Evolutionary conservation across 768 basidiomycete genomes (phyloP).

Genomic region (Multifurca ochricompacta): DNA sequence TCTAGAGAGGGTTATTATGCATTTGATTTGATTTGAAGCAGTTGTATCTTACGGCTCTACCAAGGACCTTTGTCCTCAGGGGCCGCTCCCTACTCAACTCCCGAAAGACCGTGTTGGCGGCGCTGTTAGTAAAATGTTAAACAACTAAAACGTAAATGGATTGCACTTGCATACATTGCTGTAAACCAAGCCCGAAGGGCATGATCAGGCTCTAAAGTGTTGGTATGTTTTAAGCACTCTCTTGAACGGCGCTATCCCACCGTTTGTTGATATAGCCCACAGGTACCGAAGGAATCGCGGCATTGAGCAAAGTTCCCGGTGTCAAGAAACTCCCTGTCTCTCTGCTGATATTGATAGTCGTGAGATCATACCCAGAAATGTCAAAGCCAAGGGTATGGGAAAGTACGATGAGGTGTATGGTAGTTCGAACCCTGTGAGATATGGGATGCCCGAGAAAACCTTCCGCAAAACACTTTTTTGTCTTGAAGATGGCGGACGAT

Average conservation of each 20-base stretch:
- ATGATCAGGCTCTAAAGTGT: neutral
- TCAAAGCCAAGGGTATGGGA: neutral
- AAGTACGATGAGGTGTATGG: neutral
- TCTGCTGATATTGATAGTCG: neutral
- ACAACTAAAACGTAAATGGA: neutral
- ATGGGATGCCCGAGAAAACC: conserved; percentile 5
- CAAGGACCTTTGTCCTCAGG: neutral
- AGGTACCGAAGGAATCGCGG: neutral
- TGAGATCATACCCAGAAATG: conserved; percentile 8
- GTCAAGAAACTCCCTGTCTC: neutral
- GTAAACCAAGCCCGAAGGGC: conserved; percentile 16
- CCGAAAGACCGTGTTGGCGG: neutral
- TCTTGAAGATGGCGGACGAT: neutral
- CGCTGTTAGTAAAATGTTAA: neutral
- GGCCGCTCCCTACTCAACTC: neutral
- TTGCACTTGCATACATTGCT: conserved; percentile 1
- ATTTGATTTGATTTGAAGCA: neutral
- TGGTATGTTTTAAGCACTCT: neutral
- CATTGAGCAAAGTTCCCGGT: neutral
- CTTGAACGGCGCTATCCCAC: conserved; percentile 1
- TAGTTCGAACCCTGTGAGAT: conserved; percentile 14
- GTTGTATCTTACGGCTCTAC: neutral
- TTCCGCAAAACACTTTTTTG: conserved; percentile 1
- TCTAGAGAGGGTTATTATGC: neutral
- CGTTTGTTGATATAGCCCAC: neutral